These are phyloP conservation scores for Mortierella polycephala DNA, from an alignment of 371 early-diverging fungal genomes.

Conservation along the genomic window DNA sequence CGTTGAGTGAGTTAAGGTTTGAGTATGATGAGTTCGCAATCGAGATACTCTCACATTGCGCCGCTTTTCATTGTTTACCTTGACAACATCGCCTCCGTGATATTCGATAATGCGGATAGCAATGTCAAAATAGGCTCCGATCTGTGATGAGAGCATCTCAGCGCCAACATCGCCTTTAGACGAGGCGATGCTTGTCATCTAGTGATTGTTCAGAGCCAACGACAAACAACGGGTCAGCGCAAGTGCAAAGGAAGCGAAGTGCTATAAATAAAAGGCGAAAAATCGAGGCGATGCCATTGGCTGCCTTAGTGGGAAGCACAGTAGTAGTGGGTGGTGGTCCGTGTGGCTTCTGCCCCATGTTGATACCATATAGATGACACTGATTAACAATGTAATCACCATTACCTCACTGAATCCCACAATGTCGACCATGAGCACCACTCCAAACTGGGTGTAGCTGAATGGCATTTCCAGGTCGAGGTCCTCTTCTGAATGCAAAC, in stretches of 20 bases:
- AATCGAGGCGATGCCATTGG: too few species aligned
- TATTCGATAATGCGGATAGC: slow-evolving; percentile 70
- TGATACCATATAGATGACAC: too few species aligned
- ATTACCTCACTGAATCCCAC: slow-evolving; percentile 54
- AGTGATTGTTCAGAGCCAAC: background rate
- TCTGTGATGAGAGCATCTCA: slow-evolving; percentile 69
- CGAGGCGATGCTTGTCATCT: slow-evolving; percentile 69
- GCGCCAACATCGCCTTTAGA: slow-evolving; percentile 71
- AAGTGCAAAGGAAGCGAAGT: background rate
- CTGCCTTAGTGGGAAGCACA: too few species aligned
- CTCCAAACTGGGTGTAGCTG: slow-evolving; percentile 67
- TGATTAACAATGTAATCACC: background rate
- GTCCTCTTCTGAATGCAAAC: slow-evolving; percentile 61
- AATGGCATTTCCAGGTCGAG: slow-evolving; percentile 58
- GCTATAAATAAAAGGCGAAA: too few species aligned
- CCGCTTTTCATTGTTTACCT: slow-evolving; percentile 52
- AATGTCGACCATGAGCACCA: slow-evolving; percentile 73
- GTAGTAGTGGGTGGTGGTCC: background rate
- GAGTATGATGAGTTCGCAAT: too few species aligned
- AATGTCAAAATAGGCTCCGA: slow-evolving; percentile 63
- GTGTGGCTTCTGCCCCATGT: background rate
- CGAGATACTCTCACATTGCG: too few species aligned
- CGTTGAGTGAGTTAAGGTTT: background rate
- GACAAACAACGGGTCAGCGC: background rate
- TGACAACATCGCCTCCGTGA: slow-evolving; percentile 72